phyloP scores from a whole-genome alignment of 1,284 basidiomycete genomes.

The Cystobasidium slooffiae region DNA sequence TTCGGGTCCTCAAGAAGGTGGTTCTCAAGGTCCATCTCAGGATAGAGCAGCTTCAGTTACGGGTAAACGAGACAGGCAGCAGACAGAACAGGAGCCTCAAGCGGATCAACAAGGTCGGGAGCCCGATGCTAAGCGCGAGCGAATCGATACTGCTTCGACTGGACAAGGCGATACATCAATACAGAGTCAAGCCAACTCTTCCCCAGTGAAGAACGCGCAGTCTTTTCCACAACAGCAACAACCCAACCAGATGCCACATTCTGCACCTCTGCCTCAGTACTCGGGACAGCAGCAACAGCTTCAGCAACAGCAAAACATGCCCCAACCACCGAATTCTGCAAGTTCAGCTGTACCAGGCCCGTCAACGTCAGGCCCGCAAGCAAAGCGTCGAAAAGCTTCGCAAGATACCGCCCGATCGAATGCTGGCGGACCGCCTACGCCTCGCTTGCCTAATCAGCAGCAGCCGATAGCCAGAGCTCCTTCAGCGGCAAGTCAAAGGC shows the following conservation, averaged over 20 bases:
- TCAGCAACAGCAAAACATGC: not conserved
- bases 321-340: not conserved
- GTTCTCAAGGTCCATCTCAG: not conserved
- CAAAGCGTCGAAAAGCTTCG: conserved; percentile 24
- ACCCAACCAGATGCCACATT: not conserved
- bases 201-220: not conserved
- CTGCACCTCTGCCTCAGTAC: not conserved
- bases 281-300: not conserved
- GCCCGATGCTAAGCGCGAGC: conserved; percentile 32
- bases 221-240: not conserved
- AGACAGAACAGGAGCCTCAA: conserved; percentile 10
- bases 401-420: conserved; percentile 9
- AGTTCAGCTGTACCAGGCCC: not conserved
- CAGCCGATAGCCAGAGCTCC: not conserved
- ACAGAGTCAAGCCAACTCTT: not conserved
- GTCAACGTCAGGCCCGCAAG: conserved; percentile 2
- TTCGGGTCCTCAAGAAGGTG: not conserved
- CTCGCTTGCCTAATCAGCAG: conserved; percentile 27
- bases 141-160: conserved; percentile 6
- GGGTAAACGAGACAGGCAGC: conserved; percentile 32
- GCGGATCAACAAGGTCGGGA: conserved; percentile 4
- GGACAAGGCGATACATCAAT: not conserved
- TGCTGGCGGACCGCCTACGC: conserved; percentile 17
- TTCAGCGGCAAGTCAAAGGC: not conserved
- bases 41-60: conserved; percentile 24